These are phyloP conservation scores for Apophysomyces trapeziformis DNA, from an alignment of 371 early-diverging fungal genomes.

Conservation along the genomic window DNA sequence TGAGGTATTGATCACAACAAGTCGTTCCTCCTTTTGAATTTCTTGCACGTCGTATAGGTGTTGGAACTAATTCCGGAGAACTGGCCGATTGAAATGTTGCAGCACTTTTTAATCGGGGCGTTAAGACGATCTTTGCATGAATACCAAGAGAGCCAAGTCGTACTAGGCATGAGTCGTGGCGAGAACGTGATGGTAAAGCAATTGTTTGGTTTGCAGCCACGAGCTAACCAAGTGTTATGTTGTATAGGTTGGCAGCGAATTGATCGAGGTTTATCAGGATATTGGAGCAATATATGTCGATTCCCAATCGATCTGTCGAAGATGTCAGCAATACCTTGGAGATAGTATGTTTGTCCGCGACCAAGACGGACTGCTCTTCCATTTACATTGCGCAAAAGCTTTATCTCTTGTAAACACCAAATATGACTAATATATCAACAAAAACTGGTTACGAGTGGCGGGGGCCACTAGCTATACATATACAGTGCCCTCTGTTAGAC, in stretches of 20 bases:
- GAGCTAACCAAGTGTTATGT: not conserved
- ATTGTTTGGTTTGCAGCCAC: not conserved
- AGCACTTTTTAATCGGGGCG: conserved; percentile 59
- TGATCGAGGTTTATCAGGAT: conserved; percentile 49
- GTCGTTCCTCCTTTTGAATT: not conserved
- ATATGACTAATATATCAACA: too few species aligned
- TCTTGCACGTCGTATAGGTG: conserved; percentile 40
- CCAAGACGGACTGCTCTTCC: conserved; percentile 53
- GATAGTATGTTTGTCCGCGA: conserved; percentile 57
- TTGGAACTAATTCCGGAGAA: conserved; percentile 61
- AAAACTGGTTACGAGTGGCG: conserved; percentile 6
- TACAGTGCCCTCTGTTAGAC: too few species aligned
- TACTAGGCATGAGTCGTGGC: conserved; percentile 61
- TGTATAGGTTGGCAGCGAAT: conserved; percentile 42
- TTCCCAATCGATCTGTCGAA: conserved; percentile 48
- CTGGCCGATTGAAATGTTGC: conserved; percentile 67
- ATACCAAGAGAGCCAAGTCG: conserved; percentile 58
- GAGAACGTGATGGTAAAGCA: conserved; percentile 63
- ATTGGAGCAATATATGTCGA: conserved; percentile 55
- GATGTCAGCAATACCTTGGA: conserved; percentile 54
- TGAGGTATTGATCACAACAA: conserved; percentile 40
- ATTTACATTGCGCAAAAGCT: conserved; percentile 58
- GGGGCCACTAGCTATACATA: not conserved
- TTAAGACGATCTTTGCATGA: conserved; percentile 57
- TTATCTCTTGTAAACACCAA: conserved; percentile 25